Percentiles rank a stretch among this genome's conserved stretches.
Evolutionary conservation across 106 monocot genomes (phyloP).

Genomic region (Acorus gramineus): DNA sequence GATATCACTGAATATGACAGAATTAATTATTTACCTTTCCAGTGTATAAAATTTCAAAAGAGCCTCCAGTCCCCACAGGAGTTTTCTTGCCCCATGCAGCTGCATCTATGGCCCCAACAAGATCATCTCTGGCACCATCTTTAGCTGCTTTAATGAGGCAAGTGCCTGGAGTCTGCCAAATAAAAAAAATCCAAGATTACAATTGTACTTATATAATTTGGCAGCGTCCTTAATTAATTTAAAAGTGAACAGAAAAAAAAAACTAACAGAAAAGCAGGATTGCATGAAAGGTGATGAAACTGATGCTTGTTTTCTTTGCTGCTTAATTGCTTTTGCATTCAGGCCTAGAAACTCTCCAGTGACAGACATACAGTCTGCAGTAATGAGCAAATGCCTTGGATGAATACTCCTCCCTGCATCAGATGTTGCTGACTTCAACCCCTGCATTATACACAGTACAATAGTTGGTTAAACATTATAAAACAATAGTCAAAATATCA

Average conservation of each 20-base stretch:
- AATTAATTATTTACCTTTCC: conserved; percentile 43
- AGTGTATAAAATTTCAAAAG: conserved; percentile 62
- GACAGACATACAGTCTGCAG: conserved; percentile 60
- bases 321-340: conserved; percentile 44
- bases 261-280: conserved; percentile 73
- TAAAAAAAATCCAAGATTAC: background rate
- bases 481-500: background rate
- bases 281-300: conserved; percentile 59
- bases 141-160: conserved; percentile 76
- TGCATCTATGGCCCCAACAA: conserved; percentile 63
- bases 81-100: conserved; percentile 80
- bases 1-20: background rate
- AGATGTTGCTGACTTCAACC: conserved; percentile 40
- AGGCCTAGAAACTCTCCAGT: conserved; percentile 77
- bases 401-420: conserved; percentile 59
- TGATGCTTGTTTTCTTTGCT: conserved; percentile 29
- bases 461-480: conserved; percentile 1
- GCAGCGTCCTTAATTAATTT: background rate
- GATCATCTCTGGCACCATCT: conserved; percentile 37
- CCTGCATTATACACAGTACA: conserved; percentile 34
- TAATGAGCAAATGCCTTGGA: conserved; percentile 45
- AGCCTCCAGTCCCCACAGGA: conserved; percentile 64
- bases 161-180: conserved; percentile 51
- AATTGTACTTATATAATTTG: background rate
- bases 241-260: background rate